Evolutionary conservation across 352 stramenopile species (phyloP).

Genomic region (Pythium monospermum): DNA sequence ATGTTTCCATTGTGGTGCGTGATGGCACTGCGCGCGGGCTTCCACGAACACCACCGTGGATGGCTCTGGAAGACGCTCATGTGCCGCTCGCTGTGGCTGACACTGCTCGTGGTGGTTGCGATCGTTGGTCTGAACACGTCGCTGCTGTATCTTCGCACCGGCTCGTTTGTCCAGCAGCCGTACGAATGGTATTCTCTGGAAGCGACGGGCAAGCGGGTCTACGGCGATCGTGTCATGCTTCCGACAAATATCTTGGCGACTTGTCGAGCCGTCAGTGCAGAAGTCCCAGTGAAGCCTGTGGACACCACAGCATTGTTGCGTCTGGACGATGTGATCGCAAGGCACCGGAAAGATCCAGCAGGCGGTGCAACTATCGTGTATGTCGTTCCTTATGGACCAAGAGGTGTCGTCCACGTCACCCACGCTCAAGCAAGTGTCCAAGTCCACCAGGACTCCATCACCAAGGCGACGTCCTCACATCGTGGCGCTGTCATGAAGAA

Average conservation of each 20-base stretch:
- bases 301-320: too few relatives aligned
- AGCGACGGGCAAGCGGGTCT: conserved; percentile 36
- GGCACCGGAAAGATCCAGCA: not conserved
- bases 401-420: conserved; percentile 6
- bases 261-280: conserved; percentile 23
- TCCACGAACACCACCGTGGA: conserved; percentile 7
- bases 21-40: conserved; percentile 4
- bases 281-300: conserved; percentile 8
- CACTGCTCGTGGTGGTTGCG: conserved; percentile 1
- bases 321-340: conserved; percentile 27
- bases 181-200: conserved; percentile 61
- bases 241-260: conserved; percentile 31
- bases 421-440: not conserved
- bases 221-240: conserved; percentile 20
- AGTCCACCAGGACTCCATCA: not conserved
- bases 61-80: conserved; percentile 10
- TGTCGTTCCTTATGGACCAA: conserved; percentile 35
- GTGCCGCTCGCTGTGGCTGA: conserved; percentile 1
- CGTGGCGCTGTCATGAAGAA: not conserved
- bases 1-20: conserved; percentile 7
- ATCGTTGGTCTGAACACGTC: conserved; percentile 7
- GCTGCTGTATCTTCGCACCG: conserved; percentile 47
- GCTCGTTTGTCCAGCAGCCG: conserved; percentile 36
- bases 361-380: conserved; percentile 28
- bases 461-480: not conserved